Conservation (phyloP, 1,139 yeast species). For the Candida labiduridarum region DNA sequence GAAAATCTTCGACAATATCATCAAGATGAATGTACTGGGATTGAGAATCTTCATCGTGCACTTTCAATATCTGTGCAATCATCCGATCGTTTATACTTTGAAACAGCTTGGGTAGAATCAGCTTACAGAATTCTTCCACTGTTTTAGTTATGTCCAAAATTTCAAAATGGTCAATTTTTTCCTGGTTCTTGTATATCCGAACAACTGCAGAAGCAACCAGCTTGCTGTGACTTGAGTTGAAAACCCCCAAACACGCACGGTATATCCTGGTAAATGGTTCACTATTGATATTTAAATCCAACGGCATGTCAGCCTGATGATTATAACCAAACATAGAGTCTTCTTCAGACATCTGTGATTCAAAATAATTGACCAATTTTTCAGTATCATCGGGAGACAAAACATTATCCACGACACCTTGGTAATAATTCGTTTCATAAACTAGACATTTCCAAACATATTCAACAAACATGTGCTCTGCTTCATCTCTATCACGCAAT, state of each 20-base stretch:
- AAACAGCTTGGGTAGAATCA: conserved; percentile 2
- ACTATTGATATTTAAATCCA: conserved; percentile 20
- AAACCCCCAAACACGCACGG: conserved; percentile 26
- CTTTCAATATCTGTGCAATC: neutral
- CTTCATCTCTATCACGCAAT: conserved; percentile 21
- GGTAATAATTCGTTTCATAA: conserved; percentile 24
- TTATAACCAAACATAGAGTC: conserved; percentile 29
- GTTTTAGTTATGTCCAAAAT: conserved; percentile 11
- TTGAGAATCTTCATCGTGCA: neutral
- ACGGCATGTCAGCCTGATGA: conserved; percentile 8
- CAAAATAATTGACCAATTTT: conserved; percentile 25
- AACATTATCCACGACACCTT: conserved; percentile 19
- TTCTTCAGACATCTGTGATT: conserved; percentile 19
- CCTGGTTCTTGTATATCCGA: conserved; percentile 25
- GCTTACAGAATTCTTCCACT: neutral
- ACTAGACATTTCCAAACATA: conserved; percentile 24
- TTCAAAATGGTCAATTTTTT: conserved; percentile 27
- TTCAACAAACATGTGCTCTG: conserved; percentile 22
- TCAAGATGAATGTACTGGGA: neutral
- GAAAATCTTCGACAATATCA: conserved; percentile 14
- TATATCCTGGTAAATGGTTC: conserved; percentile 24
- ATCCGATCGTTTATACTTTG: conserved; percentile 1
- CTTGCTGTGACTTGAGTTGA: conserved; percentile 18
- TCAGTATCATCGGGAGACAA: conserved; percentile 28
- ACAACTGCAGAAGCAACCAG: conserved; percentile 24